Conservation (phyloP, 2,329 filamentous ascomycete species). For the Rhynchosporium agropyri region DNA sequence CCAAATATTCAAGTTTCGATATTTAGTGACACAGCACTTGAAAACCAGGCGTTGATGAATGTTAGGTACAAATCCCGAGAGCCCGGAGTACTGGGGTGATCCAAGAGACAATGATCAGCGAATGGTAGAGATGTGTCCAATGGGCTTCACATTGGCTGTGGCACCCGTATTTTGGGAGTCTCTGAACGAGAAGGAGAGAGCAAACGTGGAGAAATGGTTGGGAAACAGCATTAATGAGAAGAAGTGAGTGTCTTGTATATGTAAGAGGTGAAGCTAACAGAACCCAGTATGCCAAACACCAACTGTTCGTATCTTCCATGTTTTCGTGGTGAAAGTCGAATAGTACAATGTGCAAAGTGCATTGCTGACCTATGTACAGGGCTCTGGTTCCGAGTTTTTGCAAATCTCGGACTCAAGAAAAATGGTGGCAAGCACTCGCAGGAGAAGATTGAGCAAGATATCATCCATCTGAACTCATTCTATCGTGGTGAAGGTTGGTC, state of each 20-base stretch:
- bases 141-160: constrained; percentile 74
- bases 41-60: not conserved
- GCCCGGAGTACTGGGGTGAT: constrained; percentile 74
- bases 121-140: constrained; percentile 84
- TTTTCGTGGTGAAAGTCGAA: not conserved
- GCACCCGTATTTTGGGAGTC: constrained; percentile 55
- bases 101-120: constrained; percentile 77
- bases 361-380: constrained; percentile 39
- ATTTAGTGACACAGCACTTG: too few relatives aligned
- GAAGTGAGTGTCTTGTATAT: constrained; percentile 50
- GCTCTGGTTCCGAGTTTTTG: constrained; percentile 86
- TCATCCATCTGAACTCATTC: constrained; percentile 78
- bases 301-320: constrained; percentile 44
- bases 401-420: constrained; percentile 75
- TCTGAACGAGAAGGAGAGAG: constrained; percentile 62
- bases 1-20: not conserved
- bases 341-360: too few relatives aligned
- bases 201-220: constrained; percentile 71
- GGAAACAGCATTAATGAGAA: constrained; percentile 77
- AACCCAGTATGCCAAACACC: constrained; percentile 68
- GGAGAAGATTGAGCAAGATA: constrained; percentile 70
- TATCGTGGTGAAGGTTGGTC: constrained; percentile 83
- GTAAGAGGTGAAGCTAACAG: constrained; percentile 44
- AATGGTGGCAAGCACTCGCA: constrained; percentile 73
- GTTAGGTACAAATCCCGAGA: constrained; percentile 70